Percentiles rank a stretch among this genome's conserved stretches.
Evolutionary conservation across 176 grass and related monocot species (phyloP).

Genomic region (barley (Hordeum vulgare)): DNA sequence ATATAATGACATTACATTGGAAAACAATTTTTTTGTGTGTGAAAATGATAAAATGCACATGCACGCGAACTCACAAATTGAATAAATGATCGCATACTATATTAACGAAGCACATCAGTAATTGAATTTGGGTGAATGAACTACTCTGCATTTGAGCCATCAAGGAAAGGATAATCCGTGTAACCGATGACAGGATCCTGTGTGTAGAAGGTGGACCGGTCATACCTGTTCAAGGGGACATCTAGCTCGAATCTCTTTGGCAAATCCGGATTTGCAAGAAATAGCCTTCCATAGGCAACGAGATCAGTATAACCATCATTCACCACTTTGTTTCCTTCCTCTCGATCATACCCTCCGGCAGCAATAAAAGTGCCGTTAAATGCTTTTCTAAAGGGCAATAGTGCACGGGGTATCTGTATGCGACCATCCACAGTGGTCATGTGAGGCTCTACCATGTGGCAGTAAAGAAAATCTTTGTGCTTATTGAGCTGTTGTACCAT

Average conservation of each 20-base stretch:
- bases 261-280: slow-evolving; percentile 27
- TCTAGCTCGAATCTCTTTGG: slow-evolving; percentile 4
- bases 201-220: slow-evolving; percentile 25
- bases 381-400: not conserved
- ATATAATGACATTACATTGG: not conserved
- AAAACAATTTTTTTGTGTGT: not conserved
- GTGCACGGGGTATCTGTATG: not conserved
- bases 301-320: slow-evolving; percentile 12
- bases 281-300: slow-evolving; percentile 10
- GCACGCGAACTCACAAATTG: not conserved
- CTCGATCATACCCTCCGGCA: not conserved
- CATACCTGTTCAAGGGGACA: not conserved
- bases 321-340: slow-evolving; percentile 24
- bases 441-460: slow-evolving; percentile 32
- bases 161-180: slow-evolving; percentile 27
- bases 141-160: not conserved
- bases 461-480: not conserved
- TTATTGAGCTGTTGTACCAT: slow-evolving; percentile 13
- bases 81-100: not conserved
- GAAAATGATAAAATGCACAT: not conserved
- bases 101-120: not conserved
- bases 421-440: slow-evolving; percentile 6
- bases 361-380: slow-evolving; percentile 25
- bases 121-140: not conserved
- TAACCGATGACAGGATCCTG: slow-evolving; percentile 17